phyloP scores from a whole-genome alignment of 2,329 filamentous ascomycete species.

The Rachicladosporium sp. region DNA sequence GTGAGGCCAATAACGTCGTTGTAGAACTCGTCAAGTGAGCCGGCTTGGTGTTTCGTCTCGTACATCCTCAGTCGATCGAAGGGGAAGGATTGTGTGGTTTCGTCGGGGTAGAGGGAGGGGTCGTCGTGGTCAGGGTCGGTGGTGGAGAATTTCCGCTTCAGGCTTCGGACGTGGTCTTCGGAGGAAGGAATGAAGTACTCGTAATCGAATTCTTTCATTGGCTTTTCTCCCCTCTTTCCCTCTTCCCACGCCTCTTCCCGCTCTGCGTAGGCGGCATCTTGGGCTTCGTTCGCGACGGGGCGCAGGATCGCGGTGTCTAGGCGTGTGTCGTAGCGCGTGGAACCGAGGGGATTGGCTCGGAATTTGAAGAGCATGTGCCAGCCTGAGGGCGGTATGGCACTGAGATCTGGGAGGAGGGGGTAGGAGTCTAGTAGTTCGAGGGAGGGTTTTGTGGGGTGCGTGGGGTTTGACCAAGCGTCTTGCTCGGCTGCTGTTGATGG shows the following conservation, averaged over 20 bases:
- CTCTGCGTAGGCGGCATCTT: constrained; percentile 37
- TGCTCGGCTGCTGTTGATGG: constrained; percentile 41
- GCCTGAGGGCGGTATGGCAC: constrained; percentile 46
- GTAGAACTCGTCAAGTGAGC: constrained; percentile 40
- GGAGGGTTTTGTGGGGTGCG: constrained; percentile 46
- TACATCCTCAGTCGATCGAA: constrained; percentile 49
- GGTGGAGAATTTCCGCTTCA: constrained; percentile 45
- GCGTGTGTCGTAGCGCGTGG: constrained; percentile 41
- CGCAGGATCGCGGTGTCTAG: constrained; percentile 47
- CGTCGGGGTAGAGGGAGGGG: constrained; percentile 37
- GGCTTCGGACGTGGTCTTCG: constrained; percentile 33
- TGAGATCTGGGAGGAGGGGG: constrained; percentile 48
- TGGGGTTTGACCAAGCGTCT: constrained; percentile 47
- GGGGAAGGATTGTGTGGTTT: constrained; percentile 34
- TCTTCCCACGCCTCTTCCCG: constrained; percentile 34
- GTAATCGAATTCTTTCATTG: constrained; percentile 46
- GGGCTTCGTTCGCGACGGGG: constrained; percentile 36
- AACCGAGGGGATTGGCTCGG: constrained; percentile 43
- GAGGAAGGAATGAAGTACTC: constrained; percentile 46
- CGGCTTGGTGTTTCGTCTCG: constrained; percentile 43
- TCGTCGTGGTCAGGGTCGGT: constrained; percentile 42
- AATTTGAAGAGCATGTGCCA: constrained; percentile 51
- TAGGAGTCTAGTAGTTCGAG: constrained; percentile 48
- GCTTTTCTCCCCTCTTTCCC: constrained; percentile 38
- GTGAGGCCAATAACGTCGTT: constrained; percentile 45